Evolutionary conservation across 176 grass and related monocot species (phyloP), one percentile per base, ranked within the genome.

Genomic region (Avena insularis): DNA sequence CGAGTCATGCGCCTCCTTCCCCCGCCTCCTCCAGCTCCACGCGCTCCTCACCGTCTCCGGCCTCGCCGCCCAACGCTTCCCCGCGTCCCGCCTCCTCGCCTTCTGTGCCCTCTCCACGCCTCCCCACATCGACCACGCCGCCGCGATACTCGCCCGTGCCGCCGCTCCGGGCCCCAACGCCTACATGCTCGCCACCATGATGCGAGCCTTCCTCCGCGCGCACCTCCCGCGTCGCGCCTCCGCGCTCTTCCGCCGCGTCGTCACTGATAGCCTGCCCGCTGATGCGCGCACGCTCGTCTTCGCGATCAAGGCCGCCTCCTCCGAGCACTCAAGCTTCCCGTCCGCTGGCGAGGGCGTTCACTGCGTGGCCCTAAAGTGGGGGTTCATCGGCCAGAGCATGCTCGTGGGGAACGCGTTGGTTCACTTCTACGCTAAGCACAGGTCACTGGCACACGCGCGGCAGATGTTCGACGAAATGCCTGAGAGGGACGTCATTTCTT

Each of bases 41-140:
- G 90, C 90, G 21, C 90, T 86, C 43, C 81, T 95, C 82, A 90
- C 90, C 50, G 83, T 90, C 80, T 54, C 93, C 36, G 90, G 90
- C 60, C 88, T 95, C 56, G 55, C 87, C 55, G 62, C 90, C 4
- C 86, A 87, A 76, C 90, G 93, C 75, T 95, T 95, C 88, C 90
- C 93, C 2, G 86, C 86, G 11, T 92, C 90, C 75, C 90, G 90
- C 55, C 79, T 95, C 71, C 80, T 95, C 33, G 90, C 90, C 77
- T 95, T 91, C 86, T 95, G 88, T 83, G 93, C 86, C 29, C 93
- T 91, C 80, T 90, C 93, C 71, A 84, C 88, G 27, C 88, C 77
- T 62, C 88, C 88, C 21, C 86, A 85, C 50, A 11, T 89, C 48
- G 21, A 9, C 56, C 93, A 95, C 80, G 88, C 88, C 29, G 70